phyloP scores from a whole-genome alignment of 2,329 filamentous ascomycete species.

The Calonectria pauciramosa region DNA sequence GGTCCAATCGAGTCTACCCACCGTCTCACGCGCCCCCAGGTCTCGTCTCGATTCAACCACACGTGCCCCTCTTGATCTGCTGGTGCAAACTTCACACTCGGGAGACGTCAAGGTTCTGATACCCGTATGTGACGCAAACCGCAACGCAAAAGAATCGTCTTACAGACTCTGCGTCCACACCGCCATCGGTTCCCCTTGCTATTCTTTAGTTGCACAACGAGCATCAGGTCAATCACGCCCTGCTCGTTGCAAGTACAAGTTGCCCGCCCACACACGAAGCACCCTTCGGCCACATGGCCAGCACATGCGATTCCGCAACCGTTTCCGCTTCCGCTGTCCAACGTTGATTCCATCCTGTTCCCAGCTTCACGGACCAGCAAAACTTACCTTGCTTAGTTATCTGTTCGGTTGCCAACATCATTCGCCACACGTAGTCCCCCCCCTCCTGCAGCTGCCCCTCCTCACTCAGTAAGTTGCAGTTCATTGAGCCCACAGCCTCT shows the following conservation, averaged over 20 bases:
- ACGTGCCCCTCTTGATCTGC: conserved; percentile 16
- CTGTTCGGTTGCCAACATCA: not conserved
- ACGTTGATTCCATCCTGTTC: not conserved
- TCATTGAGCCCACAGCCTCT: conserved; percentile 13
- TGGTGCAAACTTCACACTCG: not conserved
- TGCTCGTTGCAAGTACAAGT: not conserved
- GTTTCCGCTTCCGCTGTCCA: not conserved
- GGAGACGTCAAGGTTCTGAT: not conserved
- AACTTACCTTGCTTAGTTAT: not conserved
- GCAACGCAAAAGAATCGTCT: not conserved
- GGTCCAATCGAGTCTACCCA: conserved; percentile 12
- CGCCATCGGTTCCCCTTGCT: not conserved
- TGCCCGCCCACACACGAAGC: not conserved
- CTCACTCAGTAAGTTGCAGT: not conserved
- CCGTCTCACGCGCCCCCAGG: conserved; percentile 13
- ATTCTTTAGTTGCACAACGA: not conserved
- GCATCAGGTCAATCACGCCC: not conserved
- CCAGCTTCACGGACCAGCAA: not conserved
- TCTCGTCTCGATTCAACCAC: not conserved
- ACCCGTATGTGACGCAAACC: conserved; percentile 2
- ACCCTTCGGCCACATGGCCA: not conserved
- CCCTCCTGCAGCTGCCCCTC: conserved; percentile 19
- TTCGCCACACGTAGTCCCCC: conserved; percentile 14
- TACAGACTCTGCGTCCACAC: not conserved
- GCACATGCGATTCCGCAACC: not conserved